Base-by-base conservation (phyloP, 305 asterid species). In the Fraxinus floribunda region DNA sequence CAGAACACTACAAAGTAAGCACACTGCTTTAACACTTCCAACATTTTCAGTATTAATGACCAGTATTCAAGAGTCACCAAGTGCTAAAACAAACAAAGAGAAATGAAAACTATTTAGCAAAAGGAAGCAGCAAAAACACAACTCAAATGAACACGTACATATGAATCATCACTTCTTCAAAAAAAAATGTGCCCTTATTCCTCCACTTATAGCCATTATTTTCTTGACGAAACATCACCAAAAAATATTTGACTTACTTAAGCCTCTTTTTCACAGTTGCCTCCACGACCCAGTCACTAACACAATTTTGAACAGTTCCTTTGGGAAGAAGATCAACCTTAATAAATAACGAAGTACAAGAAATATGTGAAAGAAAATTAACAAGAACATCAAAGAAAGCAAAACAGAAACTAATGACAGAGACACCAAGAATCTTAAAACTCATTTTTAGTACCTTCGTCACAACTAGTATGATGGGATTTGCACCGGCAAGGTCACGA, bases 251-350 rank as follows among this genome's bases (percentile, higher is more conserved):
- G 68, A 81, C 98, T 91, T 89, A 96, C 99, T 94, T 96, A 81
- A 94, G 91, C 90, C 94, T 96, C 92, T 96, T 96, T 90, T 92
- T 94, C 93, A 92, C 82, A 72, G 99, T 96, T 62, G 98, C 95
- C 85, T 96, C 98, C 84, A 96, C 99, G 80, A 94, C 97, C 99
- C 99, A 94, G 79, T 96, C 99, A 85, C 99, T 98, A 81, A 96
- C 86, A 89, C 98, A 94, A 83, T 96, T 93, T 81, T 94, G 72
- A 89, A 94, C 99, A 76, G 98, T 94, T 79, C 93, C 99, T 89
- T 91, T 94, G 1, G 99, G 98, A 87, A 96, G 98, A 91, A 96
- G 99, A 87, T 94, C 99, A 80, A 96, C 91, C 98, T 96, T 87
- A 55, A 89, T 35, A 83, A 81, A 78, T 82, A 71, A 83, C 35